Percentiles rank a stretch among this genome's conserved stretches.
These are phyloP conservation scores for Eimeria praecox DNA, from an alignment of 169 alveolate genomes.

Conservation along the genomic window DNA sequence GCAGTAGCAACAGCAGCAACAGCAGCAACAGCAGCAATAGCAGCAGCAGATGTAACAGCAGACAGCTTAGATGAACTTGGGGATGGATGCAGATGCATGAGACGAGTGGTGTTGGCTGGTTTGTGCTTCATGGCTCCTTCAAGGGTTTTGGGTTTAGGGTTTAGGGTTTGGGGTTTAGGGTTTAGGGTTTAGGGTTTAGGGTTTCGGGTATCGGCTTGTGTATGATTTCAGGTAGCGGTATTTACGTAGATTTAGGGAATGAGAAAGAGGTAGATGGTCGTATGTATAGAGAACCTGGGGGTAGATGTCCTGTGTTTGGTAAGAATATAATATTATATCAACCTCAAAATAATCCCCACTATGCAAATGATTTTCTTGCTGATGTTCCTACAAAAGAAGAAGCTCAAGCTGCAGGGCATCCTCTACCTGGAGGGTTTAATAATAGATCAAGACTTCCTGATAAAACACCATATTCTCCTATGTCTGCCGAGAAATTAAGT, in stretches of 20 bases:
- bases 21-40: no score
- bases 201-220: neutral
- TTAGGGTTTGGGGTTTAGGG: neutral
- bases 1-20: no score
- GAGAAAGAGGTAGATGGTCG: conserved; percentile 66
- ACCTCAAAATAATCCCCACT: neutral
- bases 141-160: no score
- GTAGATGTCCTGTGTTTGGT: conserved; percentile 66
- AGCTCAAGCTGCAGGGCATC: conserved; percentile 11
- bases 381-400: conserved; percentile 34
- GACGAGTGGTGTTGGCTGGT: no score
- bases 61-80: no score
- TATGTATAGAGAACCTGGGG: conserved; percentile 51
- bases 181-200: neutral
- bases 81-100: no score
- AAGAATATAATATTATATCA: conserved; percentile 37
- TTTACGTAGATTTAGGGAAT: conserved; percentile 42
- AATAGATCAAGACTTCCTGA: neutral
- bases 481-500: neutral
- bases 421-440: conserved; percentile 76
- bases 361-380: conserved; percentile 42
- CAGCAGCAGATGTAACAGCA: no score
- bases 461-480: conserved; percentile 13
- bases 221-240: conserved; percentile 9
- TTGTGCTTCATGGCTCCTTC: no score